Conservation (phyloP, 352 stramenopile species). For the Blastocystis sp. region DNA sequence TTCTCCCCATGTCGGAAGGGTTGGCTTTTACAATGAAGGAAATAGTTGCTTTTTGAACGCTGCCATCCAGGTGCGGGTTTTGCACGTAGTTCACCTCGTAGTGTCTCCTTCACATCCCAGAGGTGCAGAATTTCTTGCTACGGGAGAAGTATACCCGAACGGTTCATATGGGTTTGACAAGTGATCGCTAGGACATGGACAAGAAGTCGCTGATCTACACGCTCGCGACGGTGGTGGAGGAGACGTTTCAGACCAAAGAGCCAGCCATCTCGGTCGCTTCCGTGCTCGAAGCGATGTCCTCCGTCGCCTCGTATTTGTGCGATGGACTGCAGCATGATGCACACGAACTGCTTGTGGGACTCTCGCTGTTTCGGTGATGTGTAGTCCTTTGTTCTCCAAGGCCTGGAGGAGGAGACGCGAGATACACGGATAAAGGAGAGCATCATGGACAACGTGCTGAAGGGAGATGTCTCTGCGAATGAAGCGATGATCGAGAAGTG, state of each 20-base stretch:
- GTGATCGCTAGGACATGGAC: neutral
- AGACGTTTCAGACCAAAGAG: conserved; percentile 16
- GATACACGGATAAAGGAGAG: too few species aligned
- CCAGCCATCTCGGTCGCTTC: neutral
- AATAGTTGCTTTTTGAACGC: conserved; percentile 67
- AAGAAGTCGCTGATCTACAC: neutral
- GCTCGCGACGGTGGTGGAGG: neutral
- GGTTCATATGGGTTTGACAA: neutral
- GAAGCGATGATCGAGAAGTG: neutral
- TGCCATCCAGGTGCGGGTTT: conserved; percentile 5
- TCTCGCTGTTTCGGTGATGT: neutral
- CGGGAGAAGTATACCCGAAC: neutral
- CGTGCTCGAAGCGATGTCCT: neutral
- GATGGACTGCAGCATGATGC: conserved; percentile 56
- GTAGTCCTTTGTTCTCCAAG: conserved; percentile 48
- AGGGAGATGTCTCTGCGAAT: neutral
- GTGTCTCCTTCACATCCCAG: conserved; percentile 22
- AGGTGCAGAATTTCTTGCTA: neutral
- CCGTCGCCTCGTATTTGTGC: conserved; percentile 3
- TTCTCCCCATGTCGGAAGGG: neutral
- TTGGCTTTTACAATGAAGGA: conserved; percentile 56
- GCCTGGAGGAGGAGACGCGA: conserved; percentile 18
- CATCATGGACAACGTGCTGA: conserved; percentile 28
- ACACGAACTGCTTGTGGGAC: conserved; percentile 18
- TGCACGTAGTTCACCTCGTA: neutral